Evolutionary conservation across 306 rosid species (phyloP).

Genomic region (Cotoneaster glaucophyllus): DNA sequence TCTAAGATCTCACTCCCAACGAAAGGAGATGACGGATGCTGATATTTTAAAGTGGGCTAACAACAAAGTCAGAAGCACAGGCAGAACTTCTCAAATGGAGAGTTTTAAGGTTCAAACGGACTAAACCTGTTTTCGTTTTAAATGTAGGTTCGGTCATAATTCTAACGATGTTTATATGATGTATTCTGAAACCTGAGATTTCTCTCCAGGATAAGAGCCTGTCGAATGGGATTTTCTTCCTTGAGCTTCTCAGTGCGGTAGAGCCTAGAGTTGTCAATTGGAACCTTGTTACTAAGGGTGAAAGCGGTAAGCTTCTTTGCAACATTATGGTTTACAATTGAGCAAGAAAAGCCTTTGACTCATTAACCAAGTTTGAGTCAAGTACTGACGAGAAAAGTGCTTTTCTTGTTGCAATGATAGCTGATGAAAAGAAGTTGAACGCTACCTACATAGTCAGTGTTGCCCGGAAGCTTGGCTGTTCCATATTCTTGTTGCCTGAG

Average conservation of each 20-base stretch:
- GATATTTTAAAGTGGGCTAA: conserved; percentile 89
- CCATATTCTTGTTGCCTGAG: conserved; percentile 86
- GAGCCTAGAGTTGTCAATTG: conserved; percentile 96
- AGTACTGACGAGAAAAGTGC: conserved; percentile 2
- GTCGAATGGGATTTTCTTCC: conserved; percentile 80
- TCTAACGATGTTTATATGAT: conserved; percentile 2
- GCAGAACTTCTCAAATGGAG: conserved; percentile 67
- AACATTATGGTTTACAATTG: neutral
- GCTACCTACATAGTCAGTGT: conserved; percentile 93
- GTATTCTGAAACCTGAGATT: conserved; percentile 8
- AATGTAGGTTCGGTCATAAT: neutral
- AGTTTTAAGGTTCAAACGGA: conserved; percentile 63
- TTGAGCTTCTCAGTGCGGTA: conserved; percentile 94
- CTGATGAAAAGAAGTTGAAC: conserved; percentile 84
- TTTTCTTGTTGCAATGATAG: conserved; percentile 33
- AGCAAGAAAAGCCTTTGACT: neutral
- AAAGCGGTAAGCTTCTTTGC: conserved; percentile 54
- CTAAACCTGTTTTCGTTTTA: neutral
- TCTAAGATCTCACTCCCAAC: conserved; percentile 80
- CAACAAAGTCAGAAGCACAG: conserved; percentile 67
- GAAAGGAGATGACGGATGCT: conserved; percentile 78
- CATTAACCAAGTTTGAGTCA: neutral
- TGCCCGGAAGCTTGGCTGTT: conserved; percentile 94
- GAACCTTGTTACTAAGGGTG: conserved; percentile 97
- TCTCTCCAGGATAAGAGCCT: conserved; percentile 70